Percentiles rank a stretch among this genome's conserved stretches.
These are phyloP conservation scores for Harringtonia aguacate DNA, from an alignment of 2,329 filamentous ascomycete species.

Conservation along the genomic window DNA sequence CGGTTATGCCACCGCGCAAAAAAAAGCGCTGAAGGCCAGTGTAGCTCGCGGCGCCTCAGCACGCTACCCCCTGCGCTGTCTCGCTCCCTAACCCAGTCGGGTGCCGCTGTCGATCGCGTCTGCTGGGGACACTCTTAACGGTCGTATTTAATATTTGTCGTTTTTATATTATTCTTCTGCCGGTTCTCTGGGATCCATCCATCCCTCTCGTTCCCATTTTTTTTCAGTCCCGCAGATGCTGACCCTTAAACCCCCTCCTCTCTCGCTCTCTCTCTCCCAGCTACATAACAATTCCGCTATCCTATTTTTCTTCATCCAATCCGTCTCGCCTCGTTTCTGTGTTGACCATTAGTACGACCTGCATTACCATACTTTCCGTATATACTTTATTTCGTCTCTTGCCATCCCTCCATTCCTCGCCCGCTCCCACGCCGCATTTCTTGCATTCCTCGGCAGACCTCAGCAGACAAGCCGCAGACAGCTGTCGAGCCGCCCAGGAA, in stretches of 20 bases:
- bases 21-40: too few relatives aligned
- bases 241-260: not conserved
- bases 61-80: too few relatives aligned
- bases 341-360: not conserved
- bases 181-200: not conserved
- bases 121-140: too few relatives aligned
- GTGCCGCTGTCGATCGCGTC: too few relatives aligned
- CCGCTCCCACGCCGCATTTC: not conserved
- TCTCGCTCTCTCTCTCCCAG: not conserved
- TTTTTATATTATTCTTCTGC: not conserved
- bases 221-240: not conserved
- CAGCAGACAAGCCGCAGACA: too few relatives aligned
- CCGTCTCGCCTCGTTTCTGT: not conserved
- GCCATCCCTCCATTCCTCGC: not conserved
- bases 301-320: not conserved
- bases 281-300: not conserved
- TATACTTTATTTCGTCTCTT: not conserved
- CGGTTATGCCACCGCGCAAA: too few relatives aligned
- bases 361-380: too few relatives aligned
- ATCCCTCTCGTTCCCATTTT: not conserved
- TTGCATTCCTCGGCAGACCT: too few relatives aligned
- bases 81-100: too few relatives aligned
- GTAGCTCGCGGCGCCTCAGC: too few relatives aligned
- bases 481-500: too few relatives aligned
- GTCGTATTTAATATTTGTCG: not conserved